A percentile compares a stretch with the other conserved stretches of the same genome.
Evolutionary conservation across 768 basidiomycete genomes (phyloP).

Genomic region (Tremella mesenterica): DNA sequence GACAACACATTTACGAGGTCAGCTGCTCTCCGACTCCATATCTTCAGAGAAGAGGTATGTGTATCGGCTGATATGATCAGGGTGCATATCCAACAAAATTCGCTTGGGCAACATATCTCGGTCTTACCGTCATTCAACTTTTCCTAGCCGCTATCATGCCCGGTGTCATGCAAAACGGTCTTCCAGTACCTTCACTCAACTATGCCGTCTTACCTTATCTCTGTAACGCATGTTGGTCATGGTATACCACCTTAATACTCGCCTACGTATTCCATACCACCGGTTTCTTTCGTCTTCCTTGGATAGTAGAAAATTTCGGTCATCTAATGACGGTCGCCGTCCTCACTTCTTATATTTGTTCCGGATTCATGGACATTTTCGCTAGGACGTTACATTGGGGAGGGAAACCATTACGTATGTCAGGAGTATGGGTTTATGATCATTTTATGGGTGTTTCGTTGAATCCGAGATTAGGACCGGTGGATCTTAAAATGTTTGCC

Average conservation of each 20-base stretch:
- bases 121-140: conserved; percentile 80
- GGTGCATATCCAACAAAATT: conserved; percentile 83
- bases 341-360: conserved; percentile 77
- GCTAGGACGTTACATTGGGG: conserved; percentile 56
- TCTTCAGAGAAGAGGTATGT: neutral
- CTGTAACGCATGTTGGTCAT: conserved; percentile 81
- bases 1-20: conserved; percentile 72
- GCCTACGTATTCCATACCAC: conserved; percentile 67
- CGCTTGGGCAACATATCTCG: conserved; percentile 82
- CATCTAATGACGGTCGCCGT: conserved; percentile 91
- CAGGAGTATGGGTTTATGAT: conserved; percentile 88
- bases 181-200: conserved; percentile 86
- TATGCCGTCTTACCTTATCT: conserved; percentile 93
- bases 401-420: conserved; percentile 81
- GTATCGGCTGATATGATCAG: conserved; percentile 46
- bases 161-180: conserved; percentile 72
- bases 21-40: conserved; percentile 34
- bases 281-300: conserved; percentile 77
- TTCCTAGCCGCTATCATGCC: conserved; percentile 83
- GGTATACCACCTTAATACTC: conserved; percentile 73
- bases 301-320: conserved; percentile 93
- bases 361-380: conserved; percentile 69
- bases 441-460: conserved; percentile 93
- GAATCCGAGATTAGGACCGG: conserved; percentile 81
- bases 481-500: conserved; percentile 98